Evolutionary conservation across 2,329 filamentous ascomycete species (phyloP).

Genomic region (Emergomyces orientalis): DNA sequence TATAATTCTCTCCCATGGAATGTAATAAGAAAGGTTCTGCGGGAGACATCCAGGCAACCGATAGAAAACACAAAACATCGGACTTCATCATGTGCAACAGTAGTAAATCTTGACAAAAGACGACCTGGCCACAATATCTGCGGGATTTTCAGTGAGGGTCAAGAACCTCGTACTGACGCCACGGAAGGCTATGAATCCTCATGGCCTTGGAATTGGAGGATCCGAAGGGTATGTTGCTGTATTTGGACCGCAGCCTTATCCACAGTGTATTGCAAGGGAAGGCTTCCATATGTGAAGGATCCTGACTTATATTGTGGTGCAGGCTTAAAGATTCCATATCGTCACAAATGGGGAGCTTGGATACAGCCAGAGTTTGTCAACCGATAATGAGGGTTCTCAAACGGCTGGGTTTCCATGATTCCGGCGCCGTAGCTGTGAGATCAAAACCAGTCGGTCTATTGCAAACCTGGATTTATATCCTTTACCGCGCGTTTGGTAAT

Average conservation of each 20-base stretch:
- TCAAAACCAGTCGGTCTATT: neutral
- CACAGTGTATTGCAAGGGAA: neutral
- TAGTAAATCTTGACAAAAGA: neutral
- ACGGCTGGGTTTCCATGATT: neutral
- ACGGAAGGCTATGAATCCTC: neutral
- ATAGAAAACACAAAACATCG: neutral
- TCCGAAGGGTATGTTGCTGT: neutral
- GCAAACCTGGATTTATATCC: neutral
- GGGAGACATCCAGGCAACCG: neutral
- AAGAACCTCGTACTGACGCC: neutral
- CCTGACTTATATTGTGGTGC: neutral
- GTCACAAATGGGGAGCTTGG: neutral
- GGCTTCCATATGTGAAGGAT: neutral
- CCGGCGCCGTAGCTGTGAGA: neutral
- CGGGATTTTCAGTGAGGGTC: neutral
- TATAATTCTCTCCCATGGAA: neutral
- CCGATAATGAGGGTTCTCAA: neutral
- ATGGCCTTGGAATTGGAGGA: neutral
- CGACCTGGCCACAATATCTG: neutral
- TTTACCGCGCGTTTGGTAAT: neutral
- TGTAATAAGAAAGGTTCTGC: neutral
- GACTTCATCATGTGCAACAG: neutral
- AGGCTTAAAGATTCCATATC: neutral
- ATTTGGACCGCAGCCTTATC: neutral
- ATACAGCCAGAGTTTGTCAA: neutral